These are phyloP conservation scores for Trichophyton rubrum DNA, from an alignment of 2,329 filamentous ascomycete genomes.

Conservation along the genomic window DNA sequence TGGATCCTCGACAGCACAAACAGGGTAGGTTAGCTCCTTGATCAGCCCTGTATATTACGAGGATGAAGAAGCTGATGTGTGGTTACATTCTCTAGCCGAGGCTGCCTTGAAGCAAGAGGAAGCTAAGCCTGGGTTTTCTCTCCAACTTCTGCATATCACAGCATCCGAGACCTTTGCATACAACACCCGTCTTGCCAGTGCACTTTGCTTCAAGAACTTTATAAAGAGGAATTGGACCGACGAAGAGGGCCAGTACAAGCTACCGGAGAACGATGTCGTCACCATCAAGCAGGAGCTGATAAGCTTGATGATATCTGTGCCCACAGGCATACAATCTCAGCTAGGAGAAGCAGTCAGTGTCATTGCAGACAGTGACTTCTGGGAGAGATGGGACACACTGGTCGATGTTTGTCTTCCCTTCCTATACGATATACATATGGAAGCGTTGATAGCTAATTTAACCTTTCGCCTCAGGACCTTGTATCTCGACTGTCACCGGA, in stretches of 20 bases:
- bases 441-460: conserved; percentile 3
- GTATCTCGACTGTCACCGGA: conserved; percentile 72
- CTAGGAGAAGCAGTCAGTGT: conserved; percentile 92
- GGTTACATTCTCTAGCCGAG: conserved; percentile 52
- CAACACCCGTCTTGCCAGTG: conserved; percentile 74
- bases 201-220: conserved; percentile 97
- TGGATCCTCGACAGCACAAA: conserved; percentile 77
- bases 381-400: conserved; percentile 88
- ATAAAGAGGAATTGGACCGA: conserved; percentile 91
- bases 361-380: conserved; percentile 97
- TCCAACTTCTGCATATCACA: conserved; percentile 80
- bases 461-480: conserved; percentile 50
- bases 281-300: conserved; percentile 94
- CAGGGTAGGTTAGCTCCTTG: conserved; percentile 51
- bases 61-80: not conserved
- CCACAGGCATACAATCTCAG: conserved; percentile 76
- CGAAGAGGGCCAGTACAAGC: conserved; percentile 86
- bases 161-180: conserved; percentile 57
- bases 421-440: not conserved
- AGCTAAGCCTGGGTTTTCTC: conserved; percentile 72
- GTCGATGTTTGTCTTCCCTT: conserved; percentile 53
- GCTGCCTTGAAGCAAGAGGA: conserved; percentile 65
- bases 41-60: not conserved
- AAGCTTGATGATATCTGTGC: conserved; percentile 89
- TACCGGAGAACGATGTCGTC: conserved; percentile 66